Conservation (phyloP, 179 eudicot genomes). For the Drosera spatulata region DNA sequence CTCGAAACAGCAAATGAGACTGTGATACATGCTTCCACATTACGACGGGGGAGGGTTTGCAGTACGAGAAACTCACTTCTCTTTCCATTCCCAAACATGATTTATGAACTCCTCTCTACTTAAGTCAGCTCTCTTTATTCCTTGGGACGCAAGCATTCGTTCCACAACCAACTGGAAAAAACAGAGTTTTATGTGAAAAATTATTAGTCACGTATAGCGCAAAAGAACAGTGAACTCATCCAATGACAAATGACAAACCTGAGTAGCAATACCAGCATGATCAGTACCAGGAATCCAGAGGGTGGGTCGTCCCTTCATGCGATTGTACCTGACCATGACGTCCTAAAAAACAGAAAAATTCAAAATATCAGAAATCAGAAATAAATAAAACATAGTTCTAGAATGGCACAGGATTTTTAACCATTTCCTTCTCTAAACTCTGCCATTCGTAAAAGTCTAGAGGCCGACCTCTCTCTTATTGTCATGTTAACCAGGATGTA, state of each 20-base stretch:
- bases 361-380: constrained; percentile 5
- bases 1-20: not conserved
- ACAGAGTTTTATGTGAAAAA: not conserved
- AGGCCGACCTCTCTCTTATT: too few relatives aligned
- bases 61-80: constrained; percentile 43
- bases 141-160: constrained; percentile 91
- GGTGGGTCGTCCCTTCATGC: constrained; percentile 94
- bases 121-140: constrained; percentile 78
- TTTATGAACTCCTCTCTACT: constrained; percentile 76
- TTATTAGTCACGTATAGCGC: not conserved
- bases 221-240: not conserved
- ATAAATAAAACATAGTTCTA: not conserved
- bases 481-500: too few relatives aligned
- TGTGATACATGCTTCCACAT: not conserved
- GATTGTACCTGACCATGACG: constrained; percentile 85
- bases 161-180: constrained; percentile 92
- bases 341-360: constrained; percentile 40
- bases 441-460: too few relatives aligned
- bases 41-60: not conserved
- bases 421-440: too few relatives aligned
- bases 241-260: constrained; percentile 36
- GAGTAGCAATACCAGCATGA: constrained; percentile 99
- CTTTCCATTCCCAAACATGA: constrained; percentile 99
- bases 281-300: constrained; percentile 99
- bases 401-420: not conserved